Evolutionary conservation across 1,284 basidiomycete genomes (phyloP).

Genomic region (Ustilago tritici): DNA sequence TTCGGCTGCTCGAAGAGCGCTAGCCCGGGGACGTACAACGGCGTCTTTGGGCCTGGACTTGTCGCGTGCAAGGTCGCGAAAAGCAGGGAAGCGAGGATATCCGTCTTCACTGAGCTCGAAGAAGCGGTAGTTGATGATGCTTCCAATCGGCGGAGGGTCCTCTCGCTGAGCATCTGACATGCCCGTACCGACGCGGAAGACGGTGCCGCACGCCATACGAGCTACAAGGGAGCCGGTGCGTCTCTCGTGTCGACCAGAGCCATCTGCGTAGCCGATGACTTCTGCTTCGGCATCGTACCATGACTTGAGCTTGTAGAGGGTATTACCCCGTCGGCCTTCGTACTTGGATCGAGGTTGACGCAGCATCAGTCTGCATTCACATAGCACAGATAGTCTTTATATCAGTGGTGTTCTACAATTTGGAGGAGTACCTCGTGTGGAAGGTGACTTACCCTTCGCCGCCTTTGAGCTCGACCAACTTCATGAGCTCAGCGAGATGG

Average conservation of each 20-base stretch:
- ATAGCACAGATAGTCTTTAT: neutral
- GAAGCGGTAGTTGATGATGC: conserved; percentile 76
- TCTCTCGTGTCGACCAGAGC: conserved; percentile 75
- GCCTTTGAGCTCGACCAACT: conserved; percentile 74
- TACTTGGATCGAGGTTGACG: conserved; percentile 74
- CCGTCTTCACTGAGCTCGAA: conserved; percentile 76
- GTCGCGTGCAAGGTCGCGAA: conserved; percentile 72
- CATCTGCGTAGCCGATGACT: conserved; percentile 75
- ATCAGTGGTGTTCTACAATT: neutral
- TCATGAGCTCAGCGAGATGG: conserved; percentile 75
- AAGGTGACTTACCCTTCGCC: conserved; percentile 74
- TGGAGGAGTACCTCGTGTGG: too few relatives aligned
- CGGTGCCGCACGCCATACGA: conserved; percentile 76
- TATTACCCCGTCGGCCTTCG: conserved; percentile 74
- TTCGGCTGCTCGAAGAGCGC: conserved; percentile 17
- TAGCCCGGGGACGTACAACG: conserved; percentile 36
- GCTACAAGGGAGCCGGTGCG: conserved; percentile 75
- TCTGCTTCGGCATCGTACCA: conserved; percentile 78
- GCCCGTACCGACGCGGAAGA: conserved; percentile 63
- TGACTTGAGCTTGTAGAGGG: conserved; percentile 78
- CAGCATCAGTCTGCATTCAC: conserved; percentile 73
- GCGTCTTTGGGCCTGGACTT: conserved; percentile 57
- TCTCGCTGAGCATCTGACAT: conserved; percentile 57
- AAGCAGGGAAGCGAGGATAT: conserved; percentile 75
- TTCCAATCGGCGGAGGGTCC: conserved; percentile 72